Base-by-base conservation (phyloP, 139 green algal species). In the Eudorina sp. region DNA sequence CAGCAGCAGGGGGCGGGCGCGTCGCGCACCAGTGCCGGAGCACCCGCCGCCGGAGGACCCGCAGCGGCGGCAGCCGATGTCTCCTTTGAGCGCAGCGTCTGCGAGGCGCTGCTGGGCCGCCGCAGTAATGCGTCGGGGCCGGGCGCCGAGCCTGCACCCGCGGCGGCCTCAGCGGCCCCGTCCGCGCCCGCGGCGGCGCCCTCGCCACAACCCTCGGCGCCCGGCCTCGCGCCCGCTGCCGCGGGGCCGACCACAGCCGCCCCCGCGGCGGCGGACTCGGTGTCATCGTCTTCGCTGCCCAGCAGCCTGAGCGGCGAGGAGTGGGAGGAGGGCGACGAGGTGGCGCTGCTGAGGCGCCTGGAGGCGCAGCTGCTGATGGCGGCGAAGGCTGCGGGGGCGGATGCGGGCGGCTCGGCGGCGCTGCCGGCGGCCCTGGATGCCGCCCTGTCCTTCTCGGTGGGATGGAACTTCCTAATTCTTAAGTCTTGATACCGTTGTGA, bases 81-180 rank as follows among this genome's bases (percentile, higher is more conserved):
- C 4, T 74, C 83, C 0, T 88, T 88, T 18, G 83, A 88, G 66
- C 83, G 68, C 11, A 58, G 45, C 48, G 83, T 88, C 18, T 88
- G 83, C 83, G 83, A 88, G 68, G 51, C 68, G 7, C 69, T 88
- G 68, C 36, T 88, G 34, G 83, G 83, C 34, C 83, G 83, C 68
- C 48, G 64, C 34, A 68, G 9, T 64, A 68, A 3, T 38, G 64
- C 64, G 9, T 40, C 58, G 21, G 79, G 58, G 36, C 13, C 62
- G 1, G 62, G n/a, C n/a, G n/a, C n/a, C n/a, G n/a, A n/a, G n/a
- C n/a, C n/a, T n/a, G n/a, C n/a, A n/a, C n/a, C 46, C 0, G 64
- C 21, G 3, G n/a, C 4, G 45, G 7, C 34, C 0, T 18, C 62
- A 0, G 4, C 60, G 11, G 41, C 41, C 1, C 4, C 43, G 29